Evolutionary conservation across 805 yeast species (phyloP).

Genomic region (Pichia cephalocereana): DNA sequence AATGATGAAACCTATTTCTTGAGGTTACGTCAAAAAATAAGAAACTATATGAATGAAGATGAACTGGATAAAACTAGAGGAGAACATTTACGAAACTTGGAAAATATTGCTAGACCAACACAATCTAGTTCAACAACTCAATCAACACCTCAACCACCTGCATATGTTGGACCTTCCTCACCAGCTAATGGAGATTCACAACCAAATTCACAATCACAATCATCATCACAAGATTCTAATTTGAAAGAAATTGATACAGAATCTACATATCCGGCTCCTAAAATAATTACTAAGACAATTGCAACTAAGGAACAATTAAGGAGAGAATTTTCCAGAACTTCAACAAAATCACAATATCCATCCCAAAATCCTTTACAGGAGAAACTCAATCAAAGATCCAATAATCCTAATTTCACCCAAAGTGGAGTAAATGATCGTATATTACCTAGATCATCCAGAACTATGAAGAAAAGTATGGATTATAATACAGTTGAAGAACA

Average conservation of each 20-base stretch:
- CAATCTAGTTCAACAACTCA: background rate
- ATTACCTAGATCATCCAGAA: background rate
- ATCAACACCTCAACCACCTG: no score
- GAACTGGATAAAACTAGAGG: background rate
- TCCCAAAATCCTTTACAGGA: background rate
- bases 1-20: background rate
- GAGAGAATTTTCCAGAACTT: conserved; percentile 4
- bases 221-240: no score
- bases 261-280: background rate
- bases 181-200: no score
- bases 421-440: background rate
- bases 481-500: conserved; percentile 1
- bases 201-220: no score
- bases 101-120: background rate
- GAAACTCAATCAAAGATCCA: background rate
- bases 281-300: conserved; percentile 6
- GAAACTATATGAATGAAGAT: background rate
- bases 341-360: background rate
- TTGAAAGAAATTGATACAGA: background rate
- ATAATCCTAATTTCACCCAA: background rate
- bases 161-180: no score
- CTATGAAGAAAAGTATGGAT: background rate
- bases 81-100: background rate
- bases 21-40: background rate
- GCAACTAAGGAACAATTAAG: conserved; percentile 8